phyloP scores from a whole-genome alignment of 805 yeast species.

The Hyphopichia homilentoma region DNA sequence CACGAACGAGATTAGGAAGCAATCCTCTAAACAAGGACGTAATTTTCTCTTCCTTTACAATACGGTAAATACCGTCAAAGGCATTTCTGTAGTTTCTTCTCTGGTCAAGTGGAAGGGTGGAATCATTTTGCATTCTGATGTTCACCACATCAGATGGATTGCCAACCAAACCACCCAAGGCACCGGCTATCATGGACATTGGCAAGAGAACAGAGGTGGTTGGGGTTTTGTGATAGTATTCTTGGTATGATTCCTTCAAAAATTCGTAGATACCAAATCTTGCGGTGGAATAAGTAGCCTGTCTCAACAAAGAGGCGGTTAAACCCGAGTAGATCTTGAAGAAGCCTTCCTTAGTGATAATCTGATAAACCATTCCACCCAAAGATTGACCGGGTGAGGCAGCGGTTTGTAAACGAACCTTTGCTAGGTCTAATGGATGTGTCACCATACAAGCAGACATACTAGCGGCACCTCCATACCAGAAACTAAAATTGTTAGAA shows the following conservation, averaged over 20 bases:
- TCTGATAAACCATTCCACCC: conserved; percentile 55
- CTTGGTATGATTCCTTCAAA: conserved; percentile 52
- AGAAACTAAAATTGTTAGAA: conserved; percentile 44
- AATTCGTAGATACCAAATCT: conserved; percentile 84
- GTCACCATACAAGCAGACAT: conserved; percentile 64
- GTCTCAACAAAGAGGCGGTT: conserved; percentile 77
- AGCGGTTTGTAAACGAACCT: conserved; percentile 83
- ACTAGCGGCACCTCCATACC: conserved; percentile 71
- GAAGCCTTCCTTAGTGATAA: conserved; percentile 61
- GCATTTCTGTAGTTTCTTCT: conserved; percentile 78
- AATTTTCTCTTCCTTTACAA: conserved; percentile 58
- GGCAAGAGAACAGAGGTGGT: conserved; percentile 62
- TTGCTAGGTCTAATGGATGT: conserved; percentile 84
- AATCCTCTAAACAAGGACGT: conserved; percentile 66
- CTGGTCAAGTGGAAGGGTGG: conserved; percentile 57
- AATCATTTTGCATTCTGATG: conserved; percentile 88
- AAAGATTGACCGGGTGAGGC: conserved; percentile 60
- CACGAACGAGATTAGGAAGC: conserved; percentile 74
- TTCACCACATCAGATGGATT: conserved; percentile 88
- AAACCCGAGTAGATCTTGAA: conserved; percentile 75
- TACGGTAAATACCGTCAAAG: conserved; percentile 65
- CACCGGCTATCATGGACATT: conserved; percentile 82
- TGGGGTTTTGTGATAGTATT: conserved; percentile 43
- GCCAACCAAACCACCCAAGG: conserved; percentile 79
- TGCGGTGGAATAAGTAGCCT: conserved; percentile 83